These are phyloP conservation scores for Thielaviopsis musarum DNA, from an alignment of 2,329 filamentous ascomycete genomes.

Conservation along the genomic window DNA sequence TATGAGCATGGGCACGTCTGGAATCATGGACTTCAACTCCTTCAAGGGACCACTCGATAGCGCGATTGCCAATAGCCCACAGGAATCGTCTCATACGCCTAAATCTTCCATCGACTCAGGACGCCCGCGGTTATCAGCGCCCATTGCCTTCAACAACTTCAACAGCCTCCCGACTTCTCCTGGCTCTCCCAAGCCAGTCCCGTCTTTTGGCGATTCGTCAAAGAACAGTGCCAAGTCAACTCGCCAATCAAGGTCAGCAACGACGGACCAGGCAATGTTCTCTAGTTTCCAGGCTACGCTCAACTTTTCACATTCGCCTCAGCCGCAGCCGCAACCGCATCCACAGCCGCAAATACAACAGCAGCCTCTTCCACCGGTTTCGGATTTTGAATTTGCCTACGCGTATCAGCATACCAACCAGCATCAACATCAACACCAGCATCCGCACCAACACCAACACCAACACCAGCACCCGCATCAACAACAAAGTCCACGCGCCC, in stretches of 20 bases:
- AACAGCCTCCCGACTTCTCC: constrained; percentile 6
- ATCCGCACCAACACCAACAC: background rate
- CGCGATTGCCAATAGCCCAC: background rate
- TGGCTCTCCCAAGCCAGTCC: background rate
- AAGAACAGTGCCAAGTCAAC: background rate
- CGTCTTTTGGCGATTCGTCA: constrained; percentile 1
- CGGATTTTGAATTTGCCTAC: background rate
- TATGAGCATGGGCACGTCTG: background rate
- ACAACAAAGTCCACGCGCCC: background rate
- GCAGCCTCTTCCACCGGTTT: background rate
- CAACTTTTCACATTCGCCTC: background rate
- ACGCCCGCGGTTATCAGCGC: background rate
- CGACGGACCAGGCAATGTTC: constrained; percentile 1
- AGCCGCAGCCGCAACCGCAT: background rate
- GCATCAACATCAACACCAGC: background rate
- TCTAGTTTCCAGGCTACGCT: constrained; percentile 4
- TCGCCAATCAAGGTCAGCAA: background rate
- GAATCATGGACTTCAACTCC: constrained; percentile 4
- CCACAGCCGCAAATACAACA: background rate
- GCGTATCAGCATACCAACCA: background rate
- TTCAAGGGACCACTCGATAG: constrained; percentile 6
- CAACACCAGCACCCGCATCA: background rate
- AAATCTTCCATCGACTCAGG: background rate
- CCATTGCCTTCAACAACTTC: background rate
- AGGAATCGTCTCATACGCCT: background rate